Evolutionary conservation across 2,329 filamentous ascomycete genomes (phyloP).

Genomic region (Elsinoe fawcettii): DNA sequence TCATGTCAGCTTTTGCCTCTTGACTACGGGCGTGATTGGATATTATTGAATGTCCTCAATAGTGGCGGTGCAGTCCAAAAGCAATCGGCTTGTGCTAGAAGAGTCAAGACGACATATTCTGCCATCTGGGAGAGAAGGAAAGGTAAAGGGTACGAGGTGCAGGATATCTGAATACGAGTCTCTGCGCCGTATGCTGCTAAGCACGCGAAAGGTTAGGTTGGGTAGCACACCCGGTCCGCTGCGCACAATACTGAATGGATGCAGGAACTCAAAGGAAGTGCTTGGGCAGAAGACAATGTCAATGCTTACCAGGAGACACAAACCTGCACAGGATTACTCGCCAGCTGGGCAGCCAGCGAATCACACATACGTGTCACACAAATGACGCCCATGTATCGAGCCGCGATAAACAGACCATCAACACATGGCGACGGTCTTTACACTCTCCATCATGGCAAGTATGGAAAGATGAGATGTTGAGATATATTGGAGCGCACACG

Average conservation of each 20-base stretch:
- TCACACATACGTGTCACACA: slow-evolving; percentile 8
- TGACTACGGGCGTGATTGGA: neutral
- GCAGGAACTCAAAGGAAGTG: neutral
- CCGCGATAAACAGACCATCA: neutral
- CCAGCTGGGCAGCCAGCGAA: neutral
- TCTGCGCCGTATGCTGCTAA: neutral
- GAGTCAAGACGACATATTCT: neutral
- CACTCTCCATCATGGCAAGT: neutral
- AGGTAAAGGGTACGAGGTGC: neutral
- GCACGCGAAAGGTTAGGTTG: neutral
- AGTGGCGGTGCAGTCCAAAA: neutral
- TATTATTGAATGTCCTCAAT: neutral
- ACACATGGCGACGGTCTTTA: too few species aligned
- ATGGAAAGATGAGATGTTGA: too few species aligned
- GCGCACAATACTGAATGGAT: neutral
- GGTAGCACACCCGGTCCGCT: slow-evolving; percentile 2
- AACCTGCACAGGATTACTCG: neutral
- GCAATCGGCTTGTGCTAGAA: neutral
- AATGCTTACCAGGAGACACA: neutral
- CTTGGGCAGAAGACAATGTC: neutral
- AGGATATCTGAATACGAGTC: neutral
- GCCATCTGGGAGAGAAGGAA: neutral
- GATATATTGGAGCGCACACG: too few species aligned
- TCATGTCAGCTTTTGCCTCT: slow-evolving; percentile 5
- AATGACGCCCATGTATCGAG: neutral